Base-by-base conservation (phyloP, 352 stramenopile genomes). In the Pythium brachiatum region DNA sequence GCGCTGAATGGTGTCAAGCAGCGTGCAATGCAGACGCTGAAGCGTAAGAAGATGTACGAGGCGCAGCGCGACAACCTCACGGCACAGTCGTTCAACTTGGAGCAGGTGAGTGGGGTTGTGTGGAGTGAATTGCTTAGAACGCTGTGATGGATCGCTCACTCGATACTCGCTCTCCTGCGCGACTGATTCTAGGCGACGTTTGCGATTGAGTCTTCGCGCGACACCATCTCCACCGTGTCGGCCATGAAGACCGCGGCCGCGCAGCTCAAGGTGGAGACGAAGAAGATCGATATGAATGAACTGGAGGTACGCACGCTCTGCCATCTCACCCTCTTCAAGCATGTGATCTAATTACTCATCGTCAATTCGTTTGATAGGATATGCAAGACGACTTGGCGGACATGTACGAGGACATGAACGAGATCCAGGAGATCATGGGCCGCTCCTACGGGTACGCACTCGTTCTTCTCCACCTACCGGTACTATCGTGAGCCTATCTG, bases 321-420 rank as follows among this genome's bases (percentile, higher is more conserved):
- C 29, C 29, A 34, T 34, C 29, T 9, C 5, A 34, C 29, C 5
- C 29, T 11, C 29, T 5, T 5, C 29, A 34, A 34, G 29, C 5
- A 34, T 9, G 9, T 9, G 9, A 34, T 9, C 29, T 34, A 11
- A 34, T 9, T 9, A 34, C 29, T 34, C 29, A 9, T 34, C 5
- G 29, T 34, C 5, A 9, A 32, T 52, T 32, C 21, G 7, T 11
- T 57, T 34, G 64, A 32, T 62, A 96, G 84, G 93, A 98, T 64
- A 74, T 98, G 39, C 94, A 97, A 72, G 97, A 99, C 72, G 95
- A 98, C 64, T 96, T 99, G 86, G 95, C 94, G 2, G 92, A 99
- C 31, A 75, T 99, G 53, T 97, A 99, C 82, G 92, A 99, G 67
- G 97, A 99, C 62, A 98, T 99, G 82, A 97, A 98, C 66, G 96